Conservation (phyloP, 805 yeast genomes). For the Candida lessepsii region DNA sequence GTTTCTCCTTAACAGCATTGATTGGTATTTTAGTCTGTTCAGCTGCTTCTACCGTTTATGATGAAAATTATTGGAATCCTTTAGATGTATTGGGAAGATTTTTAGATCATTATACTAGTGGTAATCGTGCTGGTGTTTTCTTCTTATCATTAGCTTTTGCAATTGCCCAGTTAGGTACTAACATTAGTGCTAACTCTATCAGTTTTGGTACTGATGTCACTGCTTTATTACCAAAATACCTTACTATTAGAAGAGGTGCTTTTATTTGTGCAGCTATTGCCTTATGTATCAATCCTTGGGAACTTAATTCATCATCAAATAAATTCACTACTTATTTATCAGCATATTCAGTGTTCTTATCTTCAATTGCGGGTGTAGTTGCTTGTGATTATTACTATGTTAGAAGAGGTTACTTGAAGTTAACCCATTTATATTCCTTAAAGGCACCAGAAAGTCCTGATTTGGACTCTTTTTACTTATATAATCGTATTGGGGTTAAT, state of each 20-base stretch:
- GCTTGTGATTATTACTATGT: conserved; percentile 50
- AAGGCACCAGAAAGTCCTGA: conserved; percentile 32
- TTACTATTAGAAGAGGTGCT: conserved; percentile 42
- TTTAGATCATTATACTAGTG: conserved; percentile 42
- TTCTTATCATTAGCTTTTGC: conserved; percentile 39
- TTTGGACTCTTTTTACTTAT: conserved; percentile 50
- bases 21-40: conserved; percentile 85
- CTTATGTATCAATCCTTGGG: conserved; percentile 42
- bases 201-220: conserved; percentile 44
- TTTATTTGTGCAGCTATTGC: conserved; percentile 42
- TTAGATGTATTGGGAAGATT: conserved; percentile 69
- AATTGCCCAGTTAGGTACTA: conserved; percentile 43
- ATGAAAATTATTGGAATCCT: conserved; percentile 79
- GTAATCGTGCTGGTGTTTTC: conserved; percentile 44
- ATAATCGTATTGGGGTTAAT: conserved; percentile 62
- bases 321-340: conserved; percentile 44
- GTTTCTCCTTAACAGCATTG: conserved; percentile 77
- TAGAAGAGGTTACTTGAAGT: conserved; percentile 66
- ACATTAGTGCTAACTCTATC: conserved; percentile 41
- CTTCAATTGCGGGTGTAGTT: conserved; percentile 43
- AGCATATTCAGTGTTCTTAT: conserved; percentile 43
- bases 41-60: conserved; percentile 66
- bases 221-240: conserved; percentile 37
- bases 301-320: conserved; percentile 36
- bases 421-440: conserved; percentile 63